Evolutionary conservation across 495 filamentous ascomycete species (phyloP).

Genomic region (Lophiotrema nucula): DNA sequence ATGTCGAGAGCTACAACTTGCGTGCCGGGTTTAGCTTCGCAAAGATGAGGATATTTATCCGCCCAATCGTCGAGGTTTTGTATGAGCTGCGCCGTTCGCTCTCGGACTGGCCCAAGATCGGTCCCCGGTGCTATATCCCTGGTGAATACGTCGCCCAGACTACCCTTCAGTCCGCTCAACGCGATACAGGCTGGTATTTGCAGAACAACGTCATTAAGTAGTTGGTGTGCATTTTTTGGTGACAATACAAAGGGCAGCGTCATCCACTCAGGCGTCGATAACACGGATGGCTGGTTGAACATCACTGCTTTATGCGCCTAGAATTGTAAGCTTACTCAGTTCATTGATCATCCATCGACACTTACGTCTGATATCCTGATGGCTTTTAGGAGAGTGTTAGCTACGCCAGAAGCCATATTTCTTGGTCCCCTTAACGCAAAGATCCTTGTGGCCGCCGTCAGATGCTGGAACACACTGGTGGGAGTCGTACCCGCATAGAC

Average conservation of each 20-base stretch:
- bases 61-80: constrained; percentile 10
- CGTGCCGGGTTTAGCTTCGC: background rate
- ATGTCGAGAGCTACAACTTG: constrained; percentile 3
- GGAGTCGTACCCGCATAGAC: constrained; percentile 26
- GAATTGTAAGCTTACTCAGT: background rate
- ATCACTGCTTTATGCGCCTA: constrained; percentile 19
- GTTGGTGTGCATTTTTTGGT: constrained; percentile 12
- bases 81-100: constrained; percentile 11
- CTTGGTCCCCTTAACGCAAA: constrained; percentile 17
- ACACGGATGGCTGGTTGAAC: constrained; percentile 17
- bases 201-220: constrained; percentile 23
- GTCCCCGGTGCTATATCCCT: background rate
- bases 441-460: constrained; percentile 21
- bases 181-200: constrained; percentile 19
- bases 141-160: constrained; percentile 11
- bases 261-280: constrained; percentile 25
- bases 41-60: constrained; percentile 5
- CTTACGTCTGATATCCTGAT: constrained; percentile 24
- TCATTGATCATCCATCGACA: background rate
- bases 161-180: background rate
- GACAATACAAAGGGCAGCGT: constrained; percentile 12
- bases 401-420: constrained; percentile 11
- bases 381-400: constrained; percentile 13
- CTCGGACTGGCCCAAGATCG: constrained; percentile 4
- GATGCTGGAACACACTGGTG: constrained; percentile 26